A percentile compares a stretch with the other conserved stretches of the same genome.
These are phyloP conservation scores for Globisporangium perplexum DNA, from an alignment of 352 stramenopile genomes.

Conservation along the genomic window DNA sequence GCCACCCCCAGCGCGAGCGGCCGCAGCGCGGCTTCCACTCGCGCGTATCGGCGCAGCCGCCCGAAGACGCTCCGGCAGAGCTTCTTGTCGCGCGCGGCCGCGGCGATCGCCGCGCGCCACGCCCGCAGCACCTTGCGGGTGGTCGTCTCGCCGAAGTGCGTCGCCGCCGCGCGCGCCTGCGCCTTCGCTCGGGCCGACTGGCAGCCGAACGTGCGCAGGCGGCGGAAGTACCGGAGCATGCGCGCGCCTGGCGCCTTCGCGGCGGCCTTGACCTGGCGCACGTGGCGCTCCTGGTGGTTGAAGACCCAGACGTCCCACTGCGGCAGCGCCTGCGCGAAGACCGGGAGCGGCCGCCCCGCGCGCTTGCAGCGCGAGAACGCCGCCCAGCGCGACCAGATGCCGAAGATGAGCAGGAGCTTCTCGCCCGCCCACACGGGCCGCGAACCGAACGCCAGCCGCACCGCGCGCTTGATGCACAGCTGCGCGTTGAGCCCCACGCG, in stretches of 20 bases:
- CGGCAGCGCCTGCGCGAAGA: slow-evolving; percentile 35
- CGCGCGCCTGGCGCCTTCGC: slow-evolving; percentile 40
- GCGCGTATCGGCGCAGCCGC: slow-evolving; percentile 25
- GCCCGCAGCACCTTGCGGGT: slow-evolving; percentile 15
- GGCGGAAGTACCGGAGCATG: slow-evolving; percentile 41
- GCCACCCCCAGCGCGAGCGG: slow-evolving; percentile 29
- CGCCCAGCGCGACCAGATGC: slow-evolving; percentile 61
- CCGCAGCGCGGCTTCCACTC: slow-evolving; percentile 28
- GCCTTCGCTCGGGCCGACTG: slow-evolving; percentile 14
- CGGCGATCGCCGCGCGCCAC: slow-evolving; percentile 50
- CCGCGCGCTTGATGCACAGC: slow-evolving; percentile 67
- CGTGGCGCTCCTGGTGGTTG: slow-evolving; percentile 72
- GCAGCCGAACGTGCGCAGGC: slow-evolving; percentile 24
- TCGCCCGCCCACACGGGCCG: slow-evolving; percentile 53
- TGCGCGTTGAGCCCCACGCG: slow-evolving; percentile 58
- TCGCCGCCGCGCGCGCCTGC: slow-evolving; percentile 11
- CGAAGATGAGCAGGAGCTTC: slow-evolving; percentile 54
- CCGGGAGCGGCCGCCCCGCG: slow-evolving; percentile 34
- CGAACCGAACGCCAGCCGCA: slow-evolving; percentile 48
- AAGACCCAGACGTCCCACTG: slow-evolving; percentile 72
- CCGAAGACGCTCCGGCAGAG: slow-evolving; percentile 18
- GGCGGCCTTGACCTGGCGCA: slow-evolving; percentile 61
- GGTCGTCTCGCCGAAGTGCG: slow-evolving; percentile 11
- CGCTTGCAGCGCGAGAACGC: slow-evolving; percentile 50
- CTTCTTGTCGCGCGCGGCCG: slow-evolving; percentile 40